These are phyloP conservation scores for Ceratocystis colombiana DNA, from an alignment of 2,329 filamentous ascomycete species.

Conservation along the genomic window DNA sequence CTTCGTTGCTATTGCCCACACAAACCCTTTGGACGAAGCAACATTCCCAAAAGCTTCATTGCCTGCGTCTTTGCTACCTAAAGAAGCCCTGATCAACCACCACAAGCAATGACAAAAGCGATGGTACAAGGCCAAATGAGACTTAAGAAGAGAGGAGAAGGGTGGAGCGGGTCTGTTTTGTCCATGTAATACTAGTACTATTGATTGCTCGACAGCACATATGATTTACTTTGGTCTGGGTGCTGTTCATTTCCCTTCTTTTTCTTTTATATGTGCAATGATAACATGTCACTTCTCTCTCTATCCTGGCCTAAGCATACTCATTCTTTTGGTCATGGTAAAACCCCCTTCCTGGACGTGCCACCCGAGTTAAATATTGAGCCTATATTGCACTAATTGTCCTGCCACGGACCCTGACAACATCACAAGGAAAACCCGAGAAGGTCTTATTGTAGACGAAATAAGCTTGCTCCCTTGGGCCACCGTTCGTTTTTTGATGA, in stretches of 20 bases:
- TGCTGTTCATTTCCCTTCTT: background rate
- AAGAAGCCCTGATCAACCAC: background rate
- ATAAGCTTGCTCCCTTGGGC: background rate
- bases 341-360: background rate
- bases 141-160: background rate
- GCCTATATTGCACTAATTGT: conserved; percentile 10
- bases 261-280: background rate
- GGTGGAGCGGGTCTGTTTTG: background rate
- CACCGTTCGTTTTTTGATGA: too few relatives aligned
- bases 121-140: background rate
- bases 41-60: background rate
- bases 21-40: background rate
- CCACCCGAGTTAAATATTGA: conserved; percentile 11
- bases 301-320: background rate
- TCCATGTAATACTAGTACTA: background rate
- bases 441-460: conserved; percentile 9
- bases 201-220: background rate
- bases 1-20: background rate
- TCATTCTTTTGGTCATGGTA: background rate
- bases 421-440: background rate
- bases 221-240: background rate
- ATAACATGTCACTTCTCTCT: background rate
- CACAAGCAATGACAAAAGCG: background rate
- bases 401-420: background rate
- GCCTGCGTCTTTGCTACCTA: background rate